Evolutionary conservation across 768 basidiomycete genomes (phyloP).

Genomic region (Mycena albidolilacea): DNA sequence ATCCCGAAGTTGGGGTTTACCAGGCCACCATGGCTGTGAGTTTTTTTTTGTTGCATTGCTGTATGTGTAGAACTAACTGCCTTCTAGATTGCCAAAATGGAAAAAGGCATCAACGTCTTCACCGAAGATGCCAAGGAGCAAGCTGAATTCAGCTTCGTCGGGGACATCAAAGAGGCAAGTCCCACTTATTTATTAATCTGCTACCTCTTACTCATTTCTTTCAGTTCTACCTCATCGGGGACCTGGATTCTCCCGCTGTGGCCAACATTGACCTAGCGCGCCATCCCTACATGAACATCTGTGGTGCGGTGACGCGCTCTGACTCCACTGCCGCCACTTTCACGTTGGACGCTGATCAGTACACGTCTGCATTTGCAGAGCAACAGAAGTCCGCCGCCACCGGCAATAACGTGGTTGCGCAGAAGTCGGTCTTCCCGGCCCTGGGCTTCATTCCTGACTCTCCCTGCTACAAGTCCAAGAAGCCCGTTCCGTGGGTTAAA

Average conservation of each 20-base stretch:
- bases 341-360: slow-evolving; percentile 6
- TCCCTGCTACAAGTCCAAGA: background rate
- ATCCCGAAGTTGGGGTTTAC: background rate
- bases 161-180: background rate
- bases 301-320: background rate
- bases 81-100: background rate
- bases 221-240: background rate
- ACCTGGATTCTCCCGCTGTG: background rate
- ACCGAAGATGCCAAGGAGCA: background rate
- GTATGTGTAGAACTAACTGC: no score
- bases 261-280: background rate
- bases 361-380: slow-evolving; percentile 1
- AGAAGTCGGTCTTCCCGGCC: background rate
- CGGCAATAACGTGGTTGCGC: background rate
- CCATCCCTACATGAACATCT: background rate
- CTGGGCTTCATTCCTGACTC: slow-evolving; percentile 3
- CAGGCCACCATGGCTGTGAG: background rate
- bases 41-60: background rate
- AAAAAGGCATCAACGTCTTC: background rate
- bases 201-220: background rate
- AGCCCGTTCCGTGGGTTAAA: background rate
- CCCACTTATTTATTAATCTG: background rate
- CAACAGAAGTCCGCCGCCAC: background rate
- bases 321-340: background rate
- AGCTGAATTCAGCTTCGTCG: slow-evolving; percentile 1